These are phyloP conservation scores for Fusarium continuum DNA, from an alignment of 2,329 filamentous ascomycete species.

Conservation along the genomic window DNA sequence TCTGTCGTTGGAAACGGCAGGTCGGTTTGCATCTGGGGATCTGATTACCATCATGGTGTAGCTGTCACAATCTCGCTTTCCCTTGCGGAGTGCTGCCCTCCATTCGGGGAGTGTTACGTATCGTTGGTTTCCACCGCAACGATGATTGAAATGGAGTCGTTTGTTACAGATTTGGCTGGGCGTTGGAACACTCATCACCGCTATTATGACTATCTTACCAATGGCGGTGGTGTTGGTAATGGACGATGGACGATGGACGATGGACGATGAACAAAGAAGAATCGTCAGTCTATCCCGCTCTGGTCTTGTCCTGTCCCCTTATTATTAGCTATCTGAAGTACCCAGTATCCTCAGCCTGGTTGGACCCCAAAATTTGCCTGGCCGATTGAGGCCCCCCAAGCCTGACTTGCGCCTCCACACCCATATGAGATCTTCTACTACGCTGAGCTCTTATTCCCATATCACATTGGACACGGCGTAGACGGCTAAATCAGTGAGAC, in stretches of 20 bases:
- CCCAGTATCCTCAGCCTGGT: slow-evolving; percentile 23
- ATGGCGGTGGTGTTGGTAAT: slow-evolving; percentile 15
- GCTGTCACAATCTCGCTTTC: slow-evolving; percentile 23
- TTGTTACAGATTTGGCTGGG: slow-evolving; percentile 36
- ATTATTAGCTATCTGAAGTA: background rate
- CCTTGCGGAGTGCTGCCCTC: slow-evolving; percentile 18
- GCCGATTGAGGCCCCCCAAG: slow-evolving; percentile 41
- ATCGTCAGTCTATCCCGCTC: slow-evolving; percentile 15
- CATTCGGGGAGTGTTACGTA: slow-evolving; percentile 34
- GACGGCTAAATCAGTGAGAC: slow-evolving; percentile 26
- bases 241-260: slow-evolving; percentile 9
- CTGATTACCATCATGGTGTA: slow-evolving; percentile 27
- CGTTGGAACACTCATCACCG: slow-evolving; percentile 29
- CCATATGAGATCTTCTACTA: slow-evolving; percentile 32
- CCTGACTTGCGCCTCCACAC: slow-evolving; percentile 45
- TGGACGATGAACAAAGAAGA: slow-evolving; percentile 14
- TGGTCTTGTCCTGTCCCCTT: slow-evolving; percentile 3
- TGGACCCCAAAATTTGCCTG: slow-evolving; percentile 34
- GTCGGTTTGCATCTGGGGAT: slow-evolving; percentile 35
- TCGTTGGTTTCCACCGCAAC: slow-evolving; percentile 33
- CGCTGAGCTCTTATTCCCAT: slow-evolving; percentile 25
- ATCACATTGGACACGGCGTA: slow-evolving; percentile 21
- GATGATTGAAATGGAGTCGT: slow-evolving; percentile 31
- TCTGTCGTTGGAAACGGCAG: slow-evolving; percentile 24
- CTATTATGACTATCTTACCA: slow-evolving; percentile 31